phyloP scores from a whole-genome alignment of 106 monocot genomes.

The Narthecium ossifragum region DNA sequence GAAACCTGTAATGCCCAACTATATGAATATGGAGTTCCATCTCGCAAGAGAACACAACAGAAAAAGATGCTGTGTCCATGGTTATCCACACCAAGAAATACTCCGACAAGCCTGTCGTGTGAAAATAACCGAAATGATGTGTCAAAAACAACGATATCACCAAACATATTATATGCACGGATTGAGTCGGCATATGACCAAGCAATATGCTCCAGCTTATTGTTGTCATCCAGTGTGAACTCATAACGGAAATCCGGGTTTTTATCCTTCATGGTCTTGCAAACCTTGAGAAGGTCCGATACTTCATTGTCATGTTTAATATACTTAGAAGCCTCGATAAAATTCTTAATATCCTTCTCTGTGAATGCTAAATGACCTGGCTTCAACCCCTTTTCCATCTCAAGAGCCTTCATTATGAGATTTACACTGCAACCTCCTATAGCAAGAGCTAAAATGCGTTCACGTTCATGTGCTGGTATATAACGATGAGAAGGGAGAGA shows the following conservation, averaged over 20 bases:
- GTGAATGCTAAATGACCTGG: conserved; percentile 51
- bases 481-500: conserved; percentile 37
- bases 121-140: conserved; percentile 40
- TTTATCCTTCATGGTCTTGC: conserved; percentile 73
- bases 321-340: conserved; percentile 57
- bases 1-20: conserved; percentile 78
- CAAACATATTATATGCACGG: conserved; percentile 56
- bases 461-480: conserved; percentile 55
- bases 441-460: conserved; percentile 49
- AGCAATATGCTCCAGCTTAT: conserved; percentile 61
- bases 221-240: conserved; percentile 36
- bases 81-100: conserved; percentile 80
- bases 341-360: conserved; percentile 68
- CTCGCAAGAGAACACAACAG: conserved; percentile 58
- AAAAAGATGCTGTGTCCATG: conserved; percentile 70
- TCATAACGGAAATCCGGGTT: conserved; percentile 73
- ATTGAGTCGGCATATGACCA: conserved; percentile 76
- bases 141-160: conserved; percentile 78
- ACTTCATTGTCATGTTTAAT: conserved; percentile 64
- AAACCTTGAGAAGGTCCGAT: conserved; percentile 55
- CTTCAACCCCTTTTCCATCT: conserved; percentile 54
- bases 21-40: conserved; percentile 51
- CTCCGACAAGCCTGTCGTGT: conserved; percentile 49
- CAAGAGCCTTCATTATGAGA: conserved; percentile 66
- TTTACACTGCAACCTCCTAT: conserved; percentile 52